Evolutionary conservation across 2,329 filamentous ascomycete genomes (phyloP), one percentile per base, ranked within the genome.

Genomic region (Paecilomyces formosus): DNA sequence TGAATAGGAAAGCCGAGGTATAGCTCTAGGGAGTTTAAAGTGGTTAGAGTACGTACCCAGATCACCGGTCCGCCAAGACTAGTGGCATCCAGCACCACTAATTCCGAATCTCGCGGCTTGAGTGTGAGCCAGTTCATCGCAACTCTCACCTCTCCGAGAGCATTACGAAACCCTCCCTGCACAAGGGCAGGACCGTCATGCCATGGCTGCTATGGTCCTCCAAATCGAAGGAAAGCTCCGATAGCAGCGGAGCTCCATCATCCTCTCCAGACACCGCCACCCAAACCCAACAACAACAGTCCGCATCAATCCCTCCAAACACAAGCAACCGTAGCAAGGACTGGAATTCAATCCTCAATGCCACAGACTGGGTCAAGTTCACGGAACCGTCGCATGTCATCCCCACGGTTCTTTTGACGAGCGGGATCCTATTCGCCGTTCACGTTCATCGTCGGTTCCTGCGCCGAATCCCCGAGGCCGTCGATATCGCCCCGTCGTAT

Each of bases 401-500:
- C 26, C 67, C 75, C 15, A 76, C 73, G 3, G 45, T 71, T 7
- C 63, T 77, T 21, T 65, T 77, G 21, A 76, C 75, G 3, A 68
- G 70, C 50, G 69, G 70, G 5, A 75, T 77, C 54, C 61, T 77
- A 3, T 59, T 72, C 54, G 66, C 68, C 18, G 59, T 73, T 7
- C 67, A 68, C 55, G 61, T 77, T 59, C 73, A 75, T 58, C 70
- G 71, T 50, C 66, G 66, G 22, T 94, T 92, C 70, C 79, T 99
- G 54, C 88, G 91, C 35, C 89, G 94, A 56, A 90, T 97, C 58
- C 92, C 92, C 3, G 87, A 85, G 58, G 85, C 90, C 35, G 80
- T 83, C 24, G 83, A 92, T 70, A 88, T 99, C 65, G 85, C 85
- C 54, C 88, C 90, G 1, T 78, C 80, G 11, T 88, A 87, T 70